phyloP scores from a whole-genome alignment of 164 flowering plant genomes.

The Vitis amurensis region DNA sequence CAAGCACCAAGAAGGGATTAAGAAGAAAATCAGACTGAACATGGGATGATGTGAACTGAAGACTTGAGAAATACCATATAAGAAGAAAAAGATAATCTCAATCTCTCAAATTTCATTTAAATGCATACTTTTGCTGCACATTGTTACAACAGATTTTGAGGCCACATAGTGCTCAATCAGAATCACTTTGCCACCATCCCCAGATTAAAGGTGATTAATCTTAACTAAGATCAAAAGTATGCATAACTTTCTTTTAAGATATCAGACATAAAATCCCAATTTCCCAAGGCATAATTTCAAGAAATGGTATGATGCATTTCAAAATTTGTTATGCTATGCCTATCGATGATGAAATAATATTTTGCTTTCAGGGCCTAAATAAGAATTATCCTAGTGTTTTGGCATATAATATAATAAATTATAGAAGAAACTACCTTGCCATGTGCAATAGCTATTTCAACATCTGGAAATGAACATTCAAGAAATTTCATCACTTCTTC shows the following conservation, averaged over 20 bases:
- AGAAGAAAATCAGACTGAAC: no score
- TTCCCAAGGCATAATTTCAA: background rate
- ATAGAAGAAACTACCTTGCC: constrained; percentile 62
- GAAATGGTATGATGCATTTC: background rate
- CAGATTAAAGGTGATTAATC: no score
- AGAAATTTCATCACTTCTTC: constrained; percentile 86
- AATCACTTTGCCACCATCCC: no score
- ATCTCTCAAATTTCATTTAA: no score
- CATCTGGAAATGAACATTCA: constrained; percentile 62
- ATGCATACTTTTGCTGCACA: no score
- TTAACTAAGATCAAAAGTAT: no score
- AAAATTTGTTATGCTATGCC: background rate
- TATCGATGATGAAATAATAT: background rate
- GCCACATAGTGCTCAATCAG: no score
- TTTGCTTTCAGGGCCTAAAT: constrained; percentile 2
- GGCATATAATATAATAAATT: background rate
- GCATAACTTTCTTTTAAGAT: background rate
- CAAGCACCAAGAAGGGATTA: no score
- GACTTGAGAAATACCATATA: no score
- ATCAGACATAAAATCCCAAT: background rate
- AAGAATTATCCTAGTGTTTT: constrained; percentile 3
- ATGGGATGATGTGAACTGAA: no score
- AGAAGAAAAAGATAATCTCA: no score
- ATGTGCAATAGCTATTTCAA: constrained; percentile 89
- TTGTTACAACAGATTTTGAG: no score